Base-by-base conservation (phyloP, 2,329 filamentous ascomycete species). In the Septoria linicola region DNA sequence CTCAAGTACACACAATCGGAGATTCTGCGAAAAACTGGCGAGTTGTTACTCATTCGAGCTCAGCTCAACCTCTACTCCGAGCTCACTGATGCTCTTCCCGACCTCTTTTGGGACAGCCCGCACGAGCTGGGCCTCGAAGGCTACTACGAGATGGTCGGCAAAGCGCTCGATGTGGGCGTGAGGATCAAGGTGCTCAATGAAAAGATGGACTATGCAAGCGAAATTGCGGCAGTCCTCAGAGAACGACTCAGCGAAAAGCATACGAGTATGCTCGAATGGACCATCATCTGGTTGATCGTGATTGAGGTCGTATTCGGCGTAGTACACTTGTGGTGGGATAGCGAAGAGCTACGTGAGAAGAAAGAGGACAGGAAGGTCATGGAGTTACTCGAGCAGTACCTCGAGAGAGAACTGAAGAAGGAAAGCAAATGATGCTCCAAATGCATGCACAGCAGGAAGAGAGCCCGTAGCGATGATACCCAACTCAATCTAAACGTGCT, bases 11-110 rank as follows among this genome's bases (percentile, higher is more conserved):
- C 79, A 16, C 79, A 90, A 45, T 79, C 80, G 47, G 92, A 95
- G 69, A 92, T 97, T 65, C 77, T 97, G 20, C 85, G 88, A 60
- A 96, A 96, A 72, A 97, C 93, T 0, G 93, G 93, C 54, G 89
- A 97, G 70, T 79, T 99, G 5, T 80, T 97, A 14, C 87, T 85
- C 64, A 83, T 97, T 44, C 85, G 93, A 40, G 92, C 92, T 1
- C 90, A 96, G 65, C 79, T 99, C 41, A 99, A 99, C 67, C 86
- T 97, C 62, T 97, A 97, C 74, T 95, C 89, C 1, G 93, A 97
- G 70, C 81, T 99, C 27, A 97, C 93, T 0, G 93, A 99, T 72
- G 89, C 88, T 14, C 79, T 97, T 14, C 93, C 93, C 0, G 93
- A 99, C 71, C 83, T 97, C 39, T 96, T 99, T 73, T 99, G 93